Conservation (phyloP, 2,329 filamentous ascomycete genomes). For the Aspergillus sp. region DNA sequence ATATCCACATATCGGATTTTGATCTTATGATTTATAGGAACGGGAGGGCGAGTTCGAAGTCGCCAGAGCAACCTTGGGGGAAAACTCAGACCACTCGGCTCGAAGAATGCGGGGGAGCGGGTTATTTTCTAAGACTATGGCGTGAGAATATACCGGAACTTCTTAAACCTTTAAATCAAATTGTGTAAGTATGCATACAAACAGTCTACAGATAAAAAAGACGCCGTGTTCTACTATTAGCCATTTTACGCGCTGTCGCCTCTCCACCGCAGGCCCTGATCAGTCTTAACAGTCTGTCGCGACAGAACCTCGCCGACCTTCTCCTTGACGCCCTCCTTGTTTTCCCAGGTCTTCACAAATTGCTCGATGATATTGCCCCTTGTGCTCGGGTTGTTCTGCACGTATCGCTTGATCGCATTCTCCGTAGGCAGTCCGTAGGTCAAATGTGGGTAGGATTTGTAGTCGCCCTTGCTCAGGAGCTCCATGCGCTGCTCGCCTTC, state of each 20-base stretch:
- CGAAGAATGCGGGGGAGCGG: not conserved
- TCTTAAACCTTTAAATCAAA: not conserved
- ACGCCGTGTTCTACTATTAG: not conserved
- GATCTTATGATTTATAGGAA: not conserved
- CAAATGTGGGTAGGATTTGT: slow-evolving; percentile 70
- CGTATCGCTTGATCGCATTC: slow-evolving; percentile 47
- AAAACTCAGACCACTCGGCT: not conserved
- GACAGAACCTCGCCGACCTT: slow-evolving; percentile 68
- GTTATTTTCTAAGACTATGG: not conserved
- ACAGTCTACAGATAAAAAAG: not conserved
- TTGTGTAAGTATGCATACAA: slow-evolving; percentile 8
- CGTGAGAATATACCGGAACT: not conserved
- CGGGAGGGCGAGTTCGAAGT: not conserved
- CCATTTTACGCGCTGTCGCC: not conserved
- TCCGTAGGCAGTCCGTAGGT: slow-evolving; percentile 73
- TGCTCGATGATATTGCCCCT: slow-evolving; percentile 62
- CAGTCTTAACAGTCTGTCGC: slow-evolving; percentile 58
- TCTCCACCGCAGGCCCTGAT: slow-evolving; percentile 39
- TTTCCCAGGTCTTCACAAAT: slow-evolving; percentile 59
- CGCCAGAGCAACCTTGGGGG: not conserved
- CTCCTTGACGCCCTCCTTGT: slow-evolving; percentile 68
- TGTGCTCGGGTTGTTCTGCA: slow-evolving; percentile 46
- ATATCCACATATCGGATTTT: not conserved
- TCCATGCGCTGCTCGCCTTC: slow-evolving; percentile 50
- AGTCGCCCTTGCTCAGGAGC: slow-evolving; percentile 64